phyloP scores from a whole-genome alignment of 148 eudicot genomes.

The Rhododendron ferrugineum region DNA sequence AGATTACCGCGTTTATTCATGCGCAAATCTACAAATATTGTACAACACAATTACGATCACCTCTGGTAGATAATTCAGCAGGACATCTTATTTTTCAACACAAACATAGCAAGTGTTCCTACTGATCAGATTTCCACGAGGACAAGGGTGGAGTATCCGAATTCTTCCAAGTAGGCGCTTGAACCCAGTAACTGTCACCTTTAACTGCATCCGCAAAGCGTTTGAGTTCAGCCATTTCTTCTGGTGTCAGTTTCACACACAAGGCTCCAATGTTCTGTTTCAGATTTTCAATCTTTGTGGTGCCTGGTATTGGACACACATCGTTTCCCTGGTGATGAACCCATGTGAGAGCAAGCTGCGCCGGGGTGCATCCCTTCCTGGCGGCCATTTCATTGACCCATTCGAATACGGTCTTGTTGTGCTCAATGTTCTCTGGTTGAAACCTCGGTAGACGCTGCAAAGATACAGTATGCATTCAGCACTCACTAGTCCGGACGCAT shows the following conservation, averaged over 20 bases:
- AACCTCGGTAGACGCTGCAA: slow-evolving; percentile 12
- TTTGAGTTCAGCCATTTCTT: slow-evolving; percentile 15
- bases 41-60: neutral
- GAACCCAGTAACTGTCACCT: neutral
- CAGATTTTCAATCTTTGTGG: slow-evolving; percentile 10
- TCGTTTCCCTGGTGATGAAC: neutral
- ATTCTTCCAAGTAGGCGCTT: neutral
- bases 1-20: neutral
- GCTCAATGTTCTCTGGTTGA: slow-evolving; percentile 7
- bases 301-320: slow-evolving; percentile 16
- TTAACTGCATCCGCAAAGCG: neutral
- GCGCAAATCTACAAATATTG: neutral
- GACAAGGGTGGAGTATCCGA: neutral
- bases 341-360: slow-evolving; percentile 17
- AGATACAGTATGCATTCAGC: neutral
- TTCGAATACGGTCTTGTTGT: slow-evolving; percentile 12
- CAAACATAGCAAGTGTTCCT: neutral
- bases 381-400: slow-evolving; percentile 6
- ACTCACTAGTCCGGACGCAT: too few relatives aligned
- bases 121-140: neutral
- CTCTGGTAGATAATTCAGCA: neutral
- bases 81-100: neutral
- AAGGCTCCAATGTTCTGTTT: slow-evolving; percentile 15
- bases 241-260: slow-evolving; percentile 4
- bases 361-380: slow-evolving; percentile 11